phyloP scores from a whole-genome alignment of 371 early-diverging fungal species.

The Blakeslea trispora region DNA sequence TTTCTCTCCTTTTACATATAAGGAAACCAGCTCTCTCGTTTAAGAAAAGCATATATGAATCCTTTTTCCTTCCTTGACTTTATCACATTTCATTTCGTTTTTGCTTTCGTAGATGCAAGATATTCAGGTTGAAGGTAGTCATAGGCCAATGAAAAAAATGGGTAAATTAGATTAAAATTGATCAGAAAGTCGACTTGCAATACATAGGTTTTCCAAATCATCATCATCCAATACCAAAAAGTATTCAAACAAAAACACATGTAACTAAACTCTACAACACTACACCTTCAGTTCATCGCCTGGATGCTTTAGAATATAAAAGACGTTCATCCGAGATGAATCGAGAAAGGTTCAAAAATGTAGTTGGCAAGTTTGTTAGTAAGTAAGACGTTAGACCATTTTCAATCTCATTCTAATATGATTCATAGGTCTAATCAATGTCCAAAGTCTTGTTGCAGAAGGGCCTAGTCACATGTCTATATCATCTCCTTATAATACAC shows the following conservation, averaged over 20 bases:
- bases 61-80: background rate
- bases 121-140: constrained; percentile 8
- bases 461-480: constrained; percentile 22
- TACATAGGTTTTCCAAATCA: constrained; percentile 8
- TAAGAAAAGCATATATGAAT: background rate
- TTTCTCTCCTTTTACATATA: background rate
- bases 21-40: background rate
- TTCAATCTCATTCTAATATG: too few species aligned
- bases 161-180: constrained; percentile 1
- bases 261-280: constrained; percentile 23
- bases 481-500: constrained; percentile 31
- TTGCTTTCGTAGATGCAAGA: constrained; percentile 9
- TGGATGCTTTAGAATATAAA: background rate
- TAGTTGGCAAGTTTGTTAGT: constrained; percentile 28
- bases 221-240: constrained; percentile 12
- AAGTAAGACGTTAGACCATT: too few species aligned
- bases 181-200: background rate
- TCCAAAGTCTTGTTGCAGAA: constrained; percentile 1
- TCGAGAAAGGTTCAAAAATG: constrained; percentile 23
- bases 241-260: constrained; percentile 15
- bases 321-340: constrained; percentile 2
- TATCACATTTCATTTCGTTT: background rate
- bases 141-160: constrained; percentile 5
- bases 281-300: background rate
- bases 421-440: constrained; percentile 13